phyloP scores from a whole-genome alignment of 2,329 filamentous ascomycete species.

The Monosporascus ibericus region DNA sequence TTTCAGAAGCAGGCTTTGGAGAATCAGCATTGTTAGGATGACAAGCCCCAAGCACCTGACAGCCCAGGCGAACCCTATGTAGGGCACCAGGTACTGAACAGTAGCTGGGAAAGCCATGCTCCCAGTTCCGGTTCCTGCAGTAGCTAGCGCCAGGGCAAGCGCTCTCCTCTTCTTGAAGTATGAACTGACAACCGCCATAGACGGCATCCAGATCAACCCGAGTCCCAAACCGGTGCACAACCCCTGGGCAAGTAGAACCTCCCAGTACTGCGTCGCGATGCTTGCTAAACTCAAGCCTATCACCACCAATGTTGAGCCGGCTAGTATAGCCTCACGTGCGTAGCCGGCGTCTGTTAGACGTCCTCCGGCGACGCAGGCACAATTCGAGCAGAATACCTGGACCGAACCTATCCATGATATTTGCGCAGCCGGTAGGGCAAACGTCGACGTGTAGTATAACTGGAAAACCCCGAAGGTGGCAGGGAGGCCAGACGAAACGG shows the following conservation, averaged over 20 bases:
- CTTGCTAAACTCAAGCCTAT: conserved; percentile 32
- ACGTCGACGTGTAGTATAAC: conserved; percentile 34
- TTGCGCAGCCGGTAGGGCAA: conserved; percentile 26
- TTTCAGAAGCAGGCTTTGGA: conserved; percentile 36
- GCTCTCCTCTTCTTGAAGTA: conserved; percentile 53
- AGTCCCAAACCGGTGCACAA: conserved; percentile 48
- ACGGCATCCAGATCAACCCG: conserved; percentile 12
- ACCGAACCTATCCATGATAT: conserved; percentile 41
- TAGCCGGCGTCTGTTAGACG: conserved; percentile 27
- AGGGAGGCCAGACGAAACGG: conserved; percentile 44
- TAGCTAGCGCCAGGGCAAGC: conserved; percentile 53
- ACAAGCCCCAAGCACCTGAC: conserved; percentile 56
- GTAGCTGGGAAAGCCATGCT: conserved; percentile 58
- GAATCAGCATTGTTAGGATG: conserved; percentile 39
- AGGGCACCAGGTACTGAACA: conserved; percentile 51
- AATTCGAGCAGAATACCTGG: conserved; percentile 30
- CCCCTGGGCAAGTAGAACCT: conserved; percentile 39
- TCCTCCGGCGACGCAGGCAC: conserved; percentile 25
- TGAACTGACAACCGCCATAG: conserved; percentile 45
- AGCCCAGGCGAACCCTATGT: conserved; percentile 60
- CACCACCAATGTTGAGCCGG: conserved; percentile 30
- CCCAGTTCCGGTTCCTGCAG: conserved; percentile 55
- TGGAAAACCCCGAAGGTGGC: conserved; percentile 43
- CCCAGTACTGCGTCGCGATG: conserved; percentile 31
- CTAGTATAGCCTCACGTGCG: conserved; percentile 22